These are phyloP conservation scores for Ambrosiella cleistominuta DNA, from an alignment of 2,329 filamentous ascomycete genomes.

Conservation along the genomic window DNA sequence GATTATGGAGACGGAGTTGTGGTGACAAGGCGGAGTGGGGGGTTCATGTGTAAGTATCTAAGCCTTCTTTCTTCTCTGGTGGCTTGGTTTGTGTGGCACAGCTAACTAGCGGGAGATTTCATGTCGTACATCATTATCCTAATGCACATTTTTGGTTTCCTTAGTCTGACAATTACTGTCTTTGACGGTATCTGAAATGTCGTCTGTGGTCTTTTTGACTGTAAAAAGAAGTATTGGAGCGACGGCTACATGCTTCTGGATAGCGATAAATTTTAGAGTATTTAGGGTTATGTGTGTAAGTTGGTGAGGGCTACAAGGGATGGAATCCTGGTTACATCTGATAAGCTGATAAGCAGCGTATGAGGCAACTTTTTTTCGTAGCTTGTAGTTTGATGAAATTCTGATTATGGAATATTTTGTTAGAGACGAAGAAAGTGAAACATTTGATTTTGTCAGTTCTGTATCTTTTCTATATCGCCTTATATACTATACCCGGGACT, in stretches of 20 bases:
- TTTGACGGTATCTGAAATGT: constrained; percentile 14
- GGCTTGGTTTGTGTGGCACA: not conserved
- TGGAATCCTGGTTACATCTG: too few relatives aligned
- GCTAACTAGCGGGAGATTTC: constrained; percentile 17
- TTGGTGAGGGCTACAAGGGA: too few relatives aligned
- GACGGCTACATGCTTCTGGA: too few relatives aligned
- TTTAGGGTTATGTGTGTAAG: too few relatives aligned
- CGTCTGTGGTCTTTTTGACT: not conserved
- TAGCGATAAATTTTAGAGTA: too few relatives aligned
- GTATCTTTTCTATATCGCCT: too few relatives aligned
- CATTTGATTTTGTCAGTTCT: too few relatives aligned
- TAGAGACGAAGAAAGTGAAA: too few relatives aligned
- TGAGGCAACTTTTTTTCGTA: too few relatives aligned
- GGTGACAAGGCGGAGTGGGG: constrained; percentile 23
- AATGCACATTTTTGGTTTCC: constrained; percentile 20
- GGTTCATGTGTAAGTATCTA: constrained; percentile 21
- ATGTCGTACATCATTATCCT: constrained; percentile 22
- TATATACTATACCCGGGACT: not conserved
- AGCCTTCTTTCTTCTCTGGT: not conserved
- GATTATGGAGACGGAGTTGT: constrained; percentile 28
- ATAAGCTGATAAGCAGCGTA: too few relatives aligned
- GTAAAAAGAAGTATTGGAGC: not conserved
- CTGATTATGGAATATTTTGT: too few relatives aligned
- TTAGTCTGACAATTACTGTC: constrained; percentile 21
- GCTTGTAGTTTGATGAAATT: too few relatives aligned